phyloP scores from a whole-genome alignment of 176 grass and related monocot species.

The Sorghum bicolor region Sorghum_bicolor_NCBIv3 NC_012870.2:4622501-4623000 shows the following conservation, averaged over 20 bases:
- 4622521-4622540: too few relatives aligned
- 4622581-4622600: too few relatives aligned
- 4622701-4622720: too few relatives aligned
- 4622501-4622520: too few relatives aligned
- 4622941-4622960: conserved; percentile 69
- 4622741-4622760: conserved; percentile 38
- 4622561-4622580: too few relatives aligned
- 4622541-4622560: too few relatives aligned
- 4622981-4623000: conserved; percentile 87
- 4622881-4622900: conserved; percentile 58
- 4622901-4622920: conserved; percentile 60
- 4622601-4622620: too few relatives aligned
- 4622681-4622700: too few relatives aligned
- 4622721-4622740: too few relatives aligned
- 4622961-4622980: conserved; percentile 63
- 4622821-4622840: conserved; percentile 51
- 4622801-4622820: conserved; percentile 55
- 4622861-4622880: conserved; percentile 80
- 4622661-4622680: too few relatives aligned
- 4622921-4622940: conserved; percentile 54
- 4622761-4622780: conserved; percentile 57
- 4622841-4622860: conserved; percentile 35
- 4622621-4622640: too few relatives aligned
- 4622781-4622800: conserved; percentile 69
- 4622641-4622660: too few relatives aligned